phyloP scores from a whole-genome alignment of 371 early-diverging fungal species.

The Amoeboaphelidium occidentale region DNA sequence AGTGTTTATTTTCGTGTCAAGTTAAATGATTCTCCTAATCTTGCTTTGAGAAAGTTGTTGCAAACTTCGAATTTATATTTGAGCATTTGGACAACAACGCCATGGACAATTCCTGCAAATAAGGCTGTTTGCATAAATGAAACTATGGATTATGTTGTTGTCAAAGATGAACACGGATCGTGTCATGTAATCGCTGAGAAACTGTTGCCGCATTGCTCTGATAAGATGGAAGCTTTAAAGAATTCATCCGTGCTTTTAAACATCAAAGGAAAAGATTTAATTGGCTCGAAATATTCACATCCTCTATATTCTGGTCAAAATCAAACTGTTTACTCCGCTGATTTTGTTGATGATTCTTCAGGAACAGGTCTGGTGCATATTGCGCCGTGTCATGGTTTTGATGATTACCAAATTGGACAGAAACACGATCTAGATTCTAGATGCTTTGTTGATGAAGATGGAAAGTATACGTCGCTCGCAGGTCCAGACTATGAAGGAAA shows the following conservation, averaged over 20 bases:
- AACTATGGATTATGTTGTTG: conserved; percentile 36
- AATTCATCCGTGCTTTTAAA: not conserved
- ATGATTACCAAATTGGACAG: conserved; percentile 60
- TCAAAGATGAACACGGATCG: conserved; percentile 34
- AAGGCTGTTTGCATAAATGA: conserved; percentile 53
- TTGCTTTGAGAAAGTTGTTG: conserved; percentile 1
- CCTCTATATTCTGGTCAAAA: conserved; percentile 25
- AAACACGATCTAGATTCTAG: conserved; percentile 25
- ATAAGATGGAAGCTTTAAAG: conserved; percentile 58
- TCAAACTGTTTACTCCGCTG: conserved; percentile 30
- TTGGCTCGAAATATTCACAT: conserved; percentile 39
- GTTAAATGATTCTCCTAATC: not conserved
- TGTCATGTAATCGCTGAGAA: conserved; percentile 79
- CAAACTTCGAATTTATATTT: conserved; percentile 14
- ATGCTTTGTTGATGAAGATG: conserved; percentile 44
- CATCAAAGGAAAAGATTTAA: conserved; percentile 26
- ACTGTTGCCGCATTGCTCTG: conserved; percentile 84
- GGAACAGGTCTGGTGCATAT: conserved; percentile 82
- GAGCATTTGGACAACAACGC: conserved; percentile 87
- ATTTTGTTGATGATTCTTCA: conserved; percentile 50
- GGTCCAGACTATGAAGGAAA: conserved; percentile 31
- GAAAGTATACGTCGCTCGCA: conserved; percentile 44
- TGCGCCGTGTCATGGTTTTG: conserved; percentile 86
- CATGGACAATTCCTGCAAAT: conserved; percentile 87
- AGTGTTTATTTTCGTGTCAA: conserved; percentile 30